phyloP scores from a whole-genome alignment of 257 asterid species.

The Thymus mandschuricus region DNA sequence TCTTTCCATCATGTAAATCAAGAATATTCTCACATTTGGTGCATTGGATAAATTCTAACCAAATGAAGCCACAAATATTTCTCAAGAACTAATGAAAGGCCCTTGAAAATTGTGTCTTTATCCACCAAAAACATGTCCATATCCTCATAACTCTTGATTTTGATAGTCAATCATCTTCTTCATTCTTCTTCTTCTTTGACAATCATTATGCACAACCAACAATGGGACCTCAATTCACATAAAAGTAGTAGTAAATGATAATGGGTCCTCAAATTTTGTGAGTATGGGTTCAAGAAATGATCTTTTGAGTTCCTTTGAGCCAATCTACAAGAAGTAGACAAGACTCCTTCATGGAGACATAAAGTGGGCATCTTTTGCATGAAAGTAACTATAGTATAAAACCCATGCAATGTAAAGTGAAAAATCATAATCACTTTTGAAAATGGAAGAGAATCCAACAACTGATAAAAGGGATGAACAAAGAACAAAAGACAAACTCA shows the following conservation, averaged over 20 bases:
- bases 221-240: constrained; percentile 33
- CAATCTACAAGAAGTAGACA: constrained; percentile 33
- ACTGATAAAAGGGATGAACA: constrained; percentile 5
- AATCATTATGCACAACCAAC: constrained; percentile 44
- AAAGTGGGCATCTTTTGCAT: constrained; percentile 39
- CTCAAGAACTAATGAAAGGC: background rate
- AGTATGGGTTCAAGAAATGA: no score
- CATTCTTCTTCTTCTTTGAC: constrained; percentile 18
- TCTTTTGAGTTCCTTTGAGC: constrained; percentile 10
- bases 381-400: constrained; percentile 23
- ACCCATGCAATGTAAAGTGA: constrained; percentile 29
- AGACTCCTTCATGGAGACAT: constrained; percentile 66
- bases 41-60: no score
- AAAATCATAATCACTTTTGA: constrained; percentile 18
- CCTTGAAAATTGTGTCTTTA: background rate
- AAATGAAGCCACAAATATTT: no score
- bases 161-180: constrained; percentile 27
- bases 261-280: constrained; percentile 6
- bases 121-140: constrained; percentile 31
- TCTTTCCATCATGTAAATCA: no score
- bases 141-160: constrained; percentile 28
- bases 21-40: no score
- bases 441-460: constrained; percentile 2
- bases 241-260: background rate
- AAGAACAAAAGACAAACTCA: constrained; percentile 13